Conservation (phyloP, 2,329 filamentous ascomycete genomes). For the Fusarium verticillioides region DNA sequence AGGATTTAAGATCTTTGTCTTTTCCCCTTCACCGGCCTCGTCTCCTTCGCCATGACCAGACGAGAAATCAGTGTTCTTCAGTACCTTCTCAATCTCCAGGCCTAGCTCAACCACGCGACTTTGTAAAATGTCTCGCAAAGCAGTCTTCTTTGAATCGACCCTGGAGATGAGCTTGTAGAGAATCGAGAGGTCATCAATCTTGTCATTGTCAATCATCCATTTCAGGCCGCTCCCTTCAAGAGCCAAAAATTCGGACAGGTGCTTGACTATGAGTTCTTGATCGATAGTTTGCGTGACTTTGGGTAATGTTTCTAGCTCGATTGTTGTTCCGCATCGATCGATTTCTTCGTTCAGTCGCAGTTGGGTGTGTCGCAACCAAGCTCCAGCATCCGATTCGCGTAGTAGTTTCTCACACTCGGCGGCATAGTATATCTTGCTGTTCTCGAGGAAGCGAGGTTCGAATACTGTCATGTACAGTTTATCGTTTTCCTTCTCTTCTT, state of each 20-base stretch:
- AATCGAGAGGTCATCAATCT: conserved; percentile 79
- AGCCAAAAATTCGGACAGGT: conserved; percentile 83
- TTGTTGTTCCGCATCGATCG: conserved; percentile 83
- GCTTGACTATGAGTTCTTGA: conserved; percentile 78
- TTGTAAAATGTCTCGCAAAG: conserved; percentile 77
- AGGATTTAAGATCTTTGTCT: conserved; percentile 52
- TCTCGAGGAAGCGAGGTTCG: conserved; percentile 78
- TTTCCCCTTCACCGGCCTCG: conserved; percentile 58
- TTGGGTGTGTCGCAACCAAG: conserved; percentile 82
- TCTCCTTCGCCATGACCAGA: conserved; percentile 55
- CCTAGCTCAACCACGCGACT: conserved; percentile 83
- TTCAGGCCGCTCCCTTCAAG: conserved; percentile 86
- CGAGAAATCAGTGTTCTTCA: conserved; percentile 67
- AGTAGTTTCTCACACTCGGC: conserved; percentile 80
- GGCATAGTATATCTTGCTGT: conserved; percentile 79
- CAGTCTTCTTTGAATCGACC: conserved; percentile 78
- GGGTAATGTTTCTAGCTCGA: conserved; percentile 76
- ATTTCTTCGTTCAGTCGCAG: conserved; percentile 82
- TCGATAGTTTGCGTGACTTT: conserved; percentile 85
- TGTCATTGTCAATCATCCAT: conserved; percentile 93
- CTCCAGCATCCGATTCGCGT: conserved; percentile 80
- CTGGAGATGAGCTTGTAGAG: conserved; percentile 82
- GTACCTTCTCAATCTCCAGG: conserved; percentile 78
- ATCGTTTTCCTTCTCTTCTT: conserved; percentile 79
- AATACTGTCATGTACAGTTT: conserved; percentile 88